Evolutionary conservation across 2,329 filamentous ascomycete species (phyloP), one percentile per base, ranked within the genome.

Genomic region (Fusarium xylarioides): DNA sequence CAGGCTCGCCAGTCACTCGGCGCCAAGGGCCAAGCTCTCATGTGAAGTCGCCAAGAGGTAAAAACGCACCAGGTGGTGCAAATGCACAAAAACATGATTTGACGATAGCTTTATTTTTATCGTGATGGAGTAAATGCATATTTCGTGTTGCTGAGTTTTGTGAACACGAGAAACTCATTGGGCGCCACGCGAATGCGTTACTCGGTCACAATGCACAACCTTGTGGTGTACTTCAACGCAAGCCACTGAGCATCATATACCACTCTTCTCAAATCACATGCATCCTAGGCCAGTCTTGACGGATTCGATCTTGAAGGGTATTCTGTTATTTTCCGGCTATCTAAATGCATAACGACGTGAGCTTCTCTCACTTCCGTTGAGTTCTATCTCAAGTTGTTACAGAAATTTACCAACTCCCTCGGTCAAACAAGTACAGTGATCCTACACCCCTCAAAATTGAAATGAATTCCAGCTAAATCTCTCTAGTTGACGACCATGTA

Each of bases 11-110:
- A 46, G 23, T 30, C 26, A 61, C 58, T 75, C 55, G 73, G 73
- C 71, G 76, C 74, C 75, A 76, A 77, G 75, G 64, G 57, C 74
- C 74, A 76, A 77, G 74, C 34, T 35, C 64, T 67, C 40, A 59
- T 40, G 58, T 63, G 50, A 47, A 63, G 37, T 63, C 26, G 76
- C 76, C 76, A 78, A 78, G 76, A 71, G 59, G 37, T 34, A 64
- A 75, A 68, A 63, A n/a, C 54, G 50, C 71, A 78, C 76, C 71
- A 32, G 68, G 74, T 77, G 73, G 76, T 77, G 74, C 44, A 69
- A 77, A 77, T 69, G 21, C 40, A 10, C 15, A 40, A 26, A 32
- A 43, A 10, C 14, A 30, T 46, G 40, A 34, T 63, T 50, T 66
- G 57, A 38, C 34, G 65, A 74, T 74, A 23, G 61, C 65, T 73